A percentile compares a stretch with the other conserved stretches of the same genome.
These are phyloP conservation scores for Sindora glabra DNA, from an alignment of 306 rosid species.

Conservation along the genomic window DNA sequence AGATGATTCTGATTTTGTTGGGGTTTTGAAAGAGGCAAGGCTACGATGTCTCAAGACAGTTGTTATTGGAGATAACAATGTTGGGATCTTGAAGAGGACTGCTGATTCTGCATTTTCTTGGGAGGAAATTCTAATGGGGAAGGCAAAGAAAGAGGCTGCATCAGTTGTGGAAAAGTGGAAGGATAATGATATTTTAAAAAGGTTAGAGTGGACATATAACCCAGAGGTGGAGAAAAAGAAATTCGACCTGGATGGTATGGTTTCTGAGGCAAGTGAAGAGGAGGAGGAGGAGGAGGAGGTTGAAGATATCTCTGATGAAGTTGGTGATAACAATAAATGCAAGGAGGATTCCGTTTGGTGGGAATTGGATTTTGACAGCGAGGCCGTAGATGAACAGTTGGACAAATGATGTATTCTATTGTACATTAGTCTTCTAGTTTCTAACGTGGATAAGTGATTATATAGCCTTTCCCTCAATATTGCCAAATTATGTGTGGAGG, in stretches of 20 bases:
- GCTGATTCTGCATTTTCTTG: slow-evolving; percentile 66
- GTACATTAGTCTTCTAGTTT: slow-evolving; percentile 2
- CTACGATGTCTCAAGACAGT: slow-evolving; percentile 60
- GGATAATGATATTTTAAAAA: slow-evolving; percentile 61
- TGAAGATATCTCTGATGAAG: slow-evolving; percentile 25
- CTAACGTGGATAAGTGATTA: not conserved
- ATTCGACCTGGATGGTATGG: slow-evolving; percentile 12
- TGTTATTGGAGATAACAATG: slow-evolving; percentile 62
- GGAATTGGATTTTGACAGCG: slow-evolving; percentile 45
- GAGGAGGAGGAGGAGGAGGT: slow-evolving; percentile 30
- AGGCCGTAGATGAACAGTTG: not conserved
- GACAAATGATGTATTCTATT: not conserved
- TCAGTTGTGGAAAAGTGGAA: slow-evolving; percentile 71
- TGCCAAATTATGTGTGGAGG: not conserved
- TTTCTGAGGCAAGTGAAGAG: slow-evolving; percentile 25
- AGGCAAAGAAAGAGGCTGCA: slow-evolving; percentile 67
- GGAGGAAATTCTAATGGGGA: slow-evolving; percentile 73
- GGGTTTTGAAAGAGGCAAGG: slow-evolving; percentile 67
- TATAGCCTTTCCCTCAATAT: not conserved
- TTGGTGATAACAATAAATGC: slow-evolving; percentile 16
- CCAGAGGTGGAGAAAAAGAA: slow-evolving; percentile 35
- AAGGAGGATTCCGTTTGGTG: slow-evolving; percentile 53
- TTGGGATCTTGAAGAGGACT: slow-evolving; percentile 67
- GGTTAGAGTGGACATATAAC: slow-evolving; percentile 76
- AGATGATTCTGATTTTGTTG: slow-evolving; percentile 59